phyloP scores from a whole-genome alignment of 768 basidiomycete genomes.

The Naganishia vishniacii region DNA sequence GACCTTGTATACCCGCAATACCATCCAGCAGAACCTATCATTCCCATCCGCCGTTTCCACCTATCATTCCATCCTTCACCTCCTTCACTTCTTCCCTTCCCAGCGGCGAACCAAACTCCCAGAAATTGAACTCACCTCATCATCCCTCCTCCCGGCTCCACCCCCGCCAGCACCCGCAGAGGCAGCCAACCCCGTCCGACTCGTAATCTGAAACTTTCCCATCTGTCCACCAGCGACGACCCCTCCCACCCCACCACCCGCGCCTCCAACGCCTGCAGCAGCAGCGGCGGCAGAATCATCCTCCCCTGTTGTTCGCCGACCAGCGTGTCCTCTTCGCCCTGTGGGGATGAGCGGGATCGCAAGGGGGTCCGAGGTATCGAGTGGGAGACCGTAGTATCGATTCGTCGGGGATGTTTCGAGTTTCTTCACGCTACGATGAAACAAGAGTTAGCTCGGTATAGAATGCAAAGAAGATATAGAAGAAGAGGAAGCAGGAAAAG shows the following conservation, averaged over 20 bases:
- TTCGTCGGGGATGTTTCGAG: constrained; percentile 9
- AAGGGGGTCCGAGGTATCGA: background rate
- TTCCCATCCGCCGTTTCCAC: too few species aligned
- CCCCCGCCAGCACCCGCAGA: background rate
- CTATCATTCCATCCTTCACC: too few species aligned
- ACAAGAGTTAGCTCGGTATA: background rate
- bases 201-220: constrained; percentile 1
- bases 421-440: background rate
- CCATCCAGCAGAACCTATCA: too few species aligned
- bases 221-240: background rate
- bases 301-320: background rate
- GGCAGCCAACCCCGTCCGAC: background rate
- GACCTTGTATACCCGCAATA: too few species aligned
- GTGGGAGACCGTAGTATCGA: background rate
- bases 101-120: background rate
- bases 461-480: background rate
- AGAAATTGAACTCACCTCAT: background rate
- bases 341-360: background rate
- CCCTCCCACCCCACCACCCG: background rate
- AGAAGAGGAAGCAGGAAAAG: background rate
- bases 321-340: background rate
- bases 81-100: too few species aligned
- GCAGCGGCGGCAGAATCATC: too few species aligned
- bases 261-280: background rate
- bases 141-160: background rate